Base-by-base conservation (phyloP, 177 flowering plant species). In the Vitis hybrid region DNA sequence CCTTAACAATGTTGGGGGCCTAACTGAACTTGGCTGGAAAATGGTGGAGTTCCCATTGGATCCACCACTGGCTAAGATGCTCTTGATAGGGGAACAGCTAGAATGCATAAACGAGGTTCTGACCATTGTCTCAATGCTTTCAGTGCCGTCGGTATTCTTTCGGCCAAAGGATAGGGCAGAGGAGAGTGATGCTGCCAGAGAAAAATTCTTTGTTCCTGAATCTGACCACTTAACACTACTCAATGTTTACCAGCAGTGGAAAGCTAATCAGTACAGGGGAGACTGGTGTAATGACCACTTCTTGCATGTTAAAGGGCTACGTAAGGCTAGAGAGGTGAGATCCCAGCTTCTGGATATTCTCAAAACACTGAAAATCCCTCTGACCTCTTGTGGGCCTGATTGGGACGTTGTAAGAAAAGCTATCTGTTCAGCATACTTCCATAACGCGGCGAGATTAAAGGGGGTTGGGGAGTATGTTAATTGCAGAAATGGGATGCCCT, bases 241-340 rank as follows among this genome's bases (percentile, higher is more conserved):
- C 46, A 88, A 93, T 70, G 93, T 95, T 11, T 95, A 95, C 70
- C 86, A 86, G 82, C 97, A 91, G 56, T 95, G 99, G 99, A 87
- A 93, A 68, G 76, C 86, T 15, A 90, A 93, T 56, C 76, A 87
- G 12, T 91, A 87, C 52, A 78, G 97, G 2, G 99, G 98, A 50
- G 98, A 90, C 71, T 95, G 99, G 99, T 95, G 98, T 69, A 87
- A 90, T 68, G 98, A 93, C 70, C 97, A 93, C 72, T 95, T 73
- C 67, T 75, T 95, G 78, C 97, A 93, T 40, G 97, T 91, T 2
- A 95, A 95, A 81, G 96, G 96, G 6, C 72, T 95, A 60, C 71
- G 81, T 49, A 95, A 93, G 78, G 99, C 98, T 12, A 84, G 98
- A 75, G 97, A 95, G 78, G 97, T 95, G 60, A 82, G 97, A 71